Conservation (phyloP, 495 filamentous ascomycete species). For the Aspergillus leporis region DNA sequence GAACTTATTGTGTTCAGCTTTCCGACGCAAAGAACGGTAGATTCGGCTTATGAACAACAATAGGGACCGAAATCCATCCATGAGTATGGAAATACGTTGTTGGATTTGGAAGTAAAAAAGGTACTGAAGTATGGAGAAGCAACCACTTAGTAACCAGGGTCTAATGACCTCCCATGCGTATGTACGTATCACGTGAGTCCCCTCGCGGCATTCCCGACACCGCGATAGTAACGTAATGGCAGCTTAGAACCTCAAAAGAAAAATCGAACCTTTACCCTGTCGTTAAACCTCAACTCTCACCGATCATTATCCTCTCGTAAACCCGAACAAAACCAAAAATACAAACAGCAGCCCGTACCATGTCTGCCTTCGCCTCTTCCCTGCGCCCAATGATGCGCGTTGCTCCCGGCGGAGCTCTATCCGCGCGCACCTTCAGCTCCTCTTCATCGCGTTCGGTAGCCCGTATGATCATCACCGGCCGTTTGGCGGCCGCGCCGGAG, state of each 20-base stretch:
- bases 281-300: not conserved
- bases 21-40: no score
- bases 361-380: conserved; percentile 51
- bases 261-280: not conserved
- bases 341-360: conserved; percentile 32
- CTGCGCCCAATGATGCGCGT: conserved; percentile 39
- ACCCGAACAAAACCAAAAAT: conserved; percentile 32
- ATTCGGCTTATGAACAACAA: no score
- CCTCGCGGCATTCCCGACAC: no score
- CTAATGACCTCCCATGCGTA: no score
- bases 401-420: conserved; percentile 32
- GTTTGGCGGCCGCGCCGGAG: conserved; percentile 71
- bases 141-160: no score
- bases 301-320: not conserved
- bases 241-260: not conserved
- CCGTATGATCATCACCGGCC: conserved; percentile 72
- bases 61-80: no score
- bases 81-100: no score
- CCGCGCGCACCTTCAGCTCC: conserved; percentile 60
- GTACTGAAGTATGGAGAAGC: no score
- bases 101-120: no score
- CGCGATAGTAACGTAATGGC: not conserved
- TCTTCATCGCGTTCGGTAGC: conserved; percentile 49
- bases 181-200: no score
- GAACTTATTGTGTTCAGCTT: not conserved